phyloP scores from a whole-genome alignment of 495 filamentous ascomycete species.

The Aspergillus egyptiacus region DNA sequence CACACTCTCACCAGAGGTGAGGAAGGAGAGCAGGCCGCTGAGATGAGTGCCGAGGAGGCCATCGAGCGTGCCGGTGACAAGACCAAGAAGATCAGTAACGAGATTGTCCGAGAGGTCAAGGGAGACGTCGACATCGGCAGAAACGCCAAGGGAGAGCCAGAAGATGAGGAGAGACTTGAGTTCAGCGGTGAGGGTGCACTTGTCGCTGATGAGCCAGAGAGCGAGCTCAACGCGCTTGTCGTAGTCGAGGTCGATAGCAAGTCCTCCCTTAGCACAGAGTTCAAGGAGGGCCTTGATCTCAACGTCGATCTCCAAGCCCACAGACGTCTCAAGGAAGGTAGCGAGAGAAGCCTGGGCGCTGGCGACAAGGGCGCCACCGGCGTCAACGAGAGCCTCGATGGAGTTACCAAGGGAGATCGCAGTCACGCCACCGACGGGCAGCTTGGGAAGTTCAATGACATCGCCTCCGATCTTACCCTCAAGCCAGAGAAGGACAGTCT shows the following conservation, averaged over 20 bases:
- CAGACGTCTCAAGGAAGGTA: conserved; percentile 31
- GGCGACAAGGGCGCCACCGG: conserved; percentile 25
- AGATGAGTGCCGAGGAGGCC: conserved; percentile 30
- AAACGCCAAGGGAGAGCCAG: conserved; percentile 37
- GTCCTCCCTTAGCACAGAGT: conserved; percentile 28
- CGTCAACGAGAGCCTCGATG: conserved; percentile 29
- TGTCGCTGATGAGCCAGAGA: conserved; percentile 34
- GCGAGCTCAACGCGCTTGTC: conserved; percentile 32
- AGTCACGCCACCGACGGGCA: conserved; percentile 29
- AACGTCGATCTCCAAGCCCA: conserved; percentile 26
- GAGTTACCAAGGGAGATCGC: conserved; percentile 35
- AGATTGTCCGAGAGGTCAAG: conserved; percentile 27
- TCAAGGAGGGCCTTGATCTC: conserved; percentile 28
- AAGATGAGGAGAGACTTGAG: conserved; percentile 39
- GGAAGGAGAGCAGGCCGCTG: conserved; percentile 30
- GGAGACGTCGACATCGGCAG: conserved; percentile 22
- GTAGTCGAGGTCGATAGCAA: conserved; percentile 25
- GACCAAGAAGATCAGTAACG: conserved; percentile 24
- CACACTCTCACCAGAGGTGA: conserved; percentile 33
- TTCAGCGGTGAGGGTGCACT: conserved; percentile 35
- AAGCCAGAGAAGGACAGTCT: conserved; percentile 32
- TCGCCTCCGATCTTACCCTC: conserved; percentile 27
- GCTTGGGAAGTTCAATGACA: conserved; percentile 24
- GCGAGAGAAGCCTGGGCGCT: conserved; percentile 31
- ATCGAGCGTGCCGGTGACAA: conserved; percentile 27